phyloP scores from a whole-genome alignment of 2,329 filamentous ascomycete genomes.

The Aureobasidium namibiae region DNA sequence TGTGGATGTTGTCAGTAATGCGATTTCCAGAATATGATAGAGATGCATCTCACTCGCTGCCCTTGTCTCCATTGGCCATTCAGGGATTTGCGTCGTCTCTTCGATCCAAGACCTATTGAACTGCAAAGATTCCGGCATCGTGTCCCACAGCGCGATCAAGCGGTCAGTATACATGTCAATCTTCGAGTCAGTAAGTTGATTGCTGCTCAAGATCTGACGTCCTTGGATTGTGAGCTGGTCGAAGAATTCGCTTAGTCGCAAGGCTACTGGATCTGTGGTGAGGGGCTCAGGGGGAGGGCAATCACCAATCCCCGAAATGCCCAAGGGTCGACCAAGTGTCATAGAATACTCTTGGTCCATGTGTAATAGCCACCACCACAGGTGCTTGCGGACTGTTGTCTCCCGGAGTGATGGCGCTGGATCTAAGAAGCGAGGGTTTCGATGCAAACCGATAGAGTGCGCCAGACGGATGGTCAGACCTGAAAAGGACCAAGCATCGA shows the following conservation, averaged over 20 bases:
- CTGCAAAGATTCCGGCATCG: slow-evolving; percentile 39
- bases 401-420: slow-evolving; percentile 34
- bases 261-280: slow-evolving; percentile 35
- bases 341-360: slow-evolving; percentile 45
- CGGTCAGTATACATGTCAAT: slow-evolving; percentile 42
- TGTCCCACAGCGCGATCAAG: slow-evolving; percentile 35
- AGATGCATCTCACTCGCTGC: slow-evolving; percentile 32
- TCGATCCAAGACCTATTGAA: slow-evolving; percentile 39
- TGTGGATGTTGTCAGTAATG: slow-evolving; percentile 14
- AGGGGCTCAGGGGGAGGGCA: slow-evolving; percentile 39
- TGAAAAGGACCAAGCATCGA: slow-evolving; percentile 44
- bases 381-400: slow-evolving; percentile 33
- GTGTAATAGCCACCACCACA: slow-evolving; percentile 48
- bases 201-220: slow-evolving; percentile 38
- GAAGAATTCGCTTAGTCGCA: slow-evolving; percentile 39
- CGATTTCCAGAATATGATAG: not conserved
- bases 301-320: slow-evolving; percentile 42
- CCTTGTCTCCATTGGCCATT: slow-evolving; percentile 40
- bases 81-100: slow-evolving; percentile 30
- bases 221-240: slow-evolving; percentile 41
- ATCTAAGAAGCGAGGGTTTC: slow-evolving; percentile 39
- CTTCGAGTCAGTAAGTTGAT: slow-evolving; percentile 33
- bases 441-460: slow-evolving; percentile 42
- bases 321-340: slow-evolving; percentile 40
- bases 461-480: slow-evolving; percentile 42